Conservation (phyloP, 2,329 filamentous ascomycete species). For the Fusarium nygamai region DNA sequence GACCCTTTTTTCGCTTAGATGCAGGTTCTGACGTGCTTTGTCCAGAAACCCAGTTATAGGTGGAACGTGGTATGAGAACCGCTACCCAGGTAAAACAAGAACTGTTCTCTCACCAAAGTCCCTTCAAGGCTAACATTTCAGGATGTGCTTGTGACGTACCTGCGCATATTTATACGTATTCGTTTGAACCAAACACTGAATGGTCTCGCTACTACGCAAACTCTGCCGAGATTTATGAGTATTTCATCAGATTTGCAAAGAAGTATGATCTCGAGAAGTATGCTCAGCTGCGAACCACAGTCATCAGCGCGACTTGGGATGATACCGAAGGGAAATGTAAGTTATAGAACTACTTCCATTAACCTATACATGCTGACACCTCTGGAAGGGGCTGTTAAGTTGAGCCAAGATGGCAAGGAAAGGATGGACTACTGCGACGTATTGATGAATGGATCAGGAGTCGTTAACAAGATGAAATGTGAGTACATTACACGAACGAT, state of each 20-base stretch:
- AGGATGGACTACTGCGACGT: not conserved
- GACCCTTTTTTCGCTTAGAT: accelerated
- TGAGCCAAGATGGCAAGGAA: not conserved
- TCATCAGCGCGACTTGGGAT: not conserved
- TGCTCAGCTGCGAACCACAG: not conserved
- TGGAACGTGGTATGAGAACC: not conserved
- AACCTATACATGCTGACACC: not conserved
- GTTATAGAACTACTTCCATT: too few species aligned
- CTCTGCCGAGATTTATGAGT: not conserved
- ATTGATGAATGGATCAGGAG: not conserved
- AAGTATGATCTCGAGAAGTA: not conserved
- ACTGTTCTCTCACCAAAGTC: accelerated
- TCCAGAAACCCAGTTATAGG: not conserved
- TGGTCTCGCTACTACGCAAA: not conserved
- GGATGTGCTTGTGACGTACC: not conserved
- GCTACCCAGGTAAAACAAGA: not conserved
- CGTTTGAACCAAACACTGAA: not conserved
- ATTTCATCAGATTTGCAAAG: not conserved
- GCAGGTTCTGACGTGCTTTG: not conserved
- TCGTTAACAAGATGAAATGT: not conserved
- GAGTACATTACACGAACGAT: too few species aligned
- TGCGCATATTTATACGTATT: not conserved
- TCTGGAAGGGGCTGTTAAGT: not conserved
- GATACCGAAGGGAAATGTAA: not conserved
- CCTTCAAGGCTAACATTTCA: not conserved